Conservation (phyloP, 768 basidiomycete species). For the Xerocomellus amylosporus region DNA sequence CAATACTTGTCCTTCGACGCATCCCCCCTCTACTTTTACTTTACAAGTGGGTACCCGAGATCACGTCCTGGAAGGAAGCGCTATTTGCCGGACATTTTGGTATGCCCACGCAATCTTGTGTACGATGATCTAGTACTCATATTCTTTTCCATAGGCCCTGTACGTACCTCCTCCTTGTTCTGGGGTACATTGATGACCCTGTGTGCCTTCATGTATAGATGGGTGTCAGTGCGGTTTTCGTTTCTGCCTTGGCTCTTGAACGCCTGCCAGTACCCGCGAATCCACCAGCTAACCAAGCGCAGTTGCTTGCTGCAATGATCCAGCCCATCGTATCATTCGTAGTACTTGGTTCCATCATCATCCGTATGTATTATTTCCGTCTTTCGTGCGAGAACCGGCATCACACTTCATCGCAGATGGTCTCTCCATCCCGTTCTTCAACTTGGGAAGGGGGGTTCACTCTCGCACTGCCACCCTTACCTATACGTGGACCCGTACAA, state of each 20-base stretch:
- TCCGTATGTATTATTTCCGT: conserved; percentile 50
- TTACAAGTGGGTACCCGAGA: conserved; percentile 86
- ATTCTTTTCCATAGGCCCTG: conserved; percentile 43
- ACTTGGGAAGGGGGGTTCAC: conserved; percentile 44
- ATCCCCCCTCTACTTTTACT: conserved; percentile 76
- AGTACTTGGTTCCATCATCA: conserved; percentile 81
- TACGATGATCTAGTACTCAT: conserved; percentile 2
- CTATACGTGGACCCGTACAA: conserved; percentile 40
- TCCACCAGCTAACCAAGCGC: conserved; percentile 66
- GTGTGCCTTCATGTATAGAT: conserved; percentile 46
- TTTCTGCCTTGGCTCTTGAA: conserved; percentile 68
- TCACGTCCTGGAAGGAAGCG: conserved; percentile 80
- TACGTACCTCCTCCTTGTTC: conserved; percentile 29
- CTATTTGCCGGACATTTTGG: conserved; percentile 92
- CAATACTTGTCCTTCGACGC: conserved; percentile 71
- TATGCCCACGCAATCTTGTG: conserved; percentile 23
- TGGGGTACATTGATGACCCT: not conserved
- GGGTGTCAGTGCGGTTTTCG: conserved; percentile 91
- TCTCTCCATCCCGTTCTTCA: conserved; percentile 68
- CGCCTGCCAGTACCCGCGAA: conserved; percentile 54
- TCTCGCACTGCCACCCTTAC: conserved; percentile 48
- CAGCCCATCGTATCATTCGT: conserved; percentile 87
- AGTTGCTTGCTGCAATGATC: conserved; percentile 67
- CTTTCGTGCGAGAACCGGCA: not conserved
- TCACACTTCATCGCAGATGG: conserved; percentile 45